Evolutionary conservation across 225 moss, liverwort and hornwort genomes (phyloP), one percentile per base, ranked within the genome.

Genomic region (Sphagnum contortum): DNA sequence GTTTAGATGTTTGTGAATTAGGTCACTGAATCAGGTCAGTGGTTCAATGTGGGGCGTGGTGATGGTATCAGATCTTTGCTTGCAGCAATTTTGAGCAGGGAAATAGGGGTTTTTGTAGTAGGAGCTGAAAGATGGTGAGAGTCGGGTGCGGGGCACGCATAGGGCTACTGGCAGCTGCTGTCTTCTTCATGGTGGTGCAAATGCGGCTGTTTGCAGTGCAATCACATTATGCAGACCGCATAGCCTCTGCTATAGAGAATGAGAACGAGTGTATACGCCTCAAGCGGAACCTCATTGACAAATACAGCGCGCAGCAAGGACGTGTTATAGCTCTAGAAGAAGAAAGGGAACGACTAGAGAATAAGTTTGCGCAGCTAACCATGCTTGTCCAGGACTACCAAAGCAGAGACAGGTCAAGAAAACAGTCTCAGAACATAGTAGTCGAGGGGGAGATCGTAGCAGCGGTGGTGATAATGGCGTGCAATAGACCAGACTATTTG

Each of bases 401-500:
- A 8, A 73, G 61, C 48, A 59, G 62, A 5, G 73, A 29, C 29
- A 29, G 29, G 29, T 29, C 29, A 29, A 29, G 70, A 6, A 78
- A 71, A 64, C 73, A 64, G 5, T 44, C n/a, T 9, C 53, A 59
- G 12, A 66, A 71, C 7, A 5, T 61, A 53, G 66, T 56, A 47
- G n/a, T 12, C 6, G 84, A 84, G 73, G 84, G 84, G 89, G 78
- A 76, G 52, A 72, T 77, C 48, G 70, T 92, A 73, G 89, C 98
- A 47, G 98, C 98, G 13, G 93, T 98, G 52, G 98, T 98, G 55
- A 69, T 98, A 48, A 98, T 98, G 98, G 98, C 98, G 65, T 98
- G 91, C 72, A 98, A 98, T 76, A 88, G 98, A 5, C 89, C 91
- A 11, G 98, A 98, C 61, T 98, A 93, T 66, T 76, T 98, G 62